phyloP scores from a whole-genome alignment of 768 basidiomycete genomes.

The Amanita polypyramis region DNA sequence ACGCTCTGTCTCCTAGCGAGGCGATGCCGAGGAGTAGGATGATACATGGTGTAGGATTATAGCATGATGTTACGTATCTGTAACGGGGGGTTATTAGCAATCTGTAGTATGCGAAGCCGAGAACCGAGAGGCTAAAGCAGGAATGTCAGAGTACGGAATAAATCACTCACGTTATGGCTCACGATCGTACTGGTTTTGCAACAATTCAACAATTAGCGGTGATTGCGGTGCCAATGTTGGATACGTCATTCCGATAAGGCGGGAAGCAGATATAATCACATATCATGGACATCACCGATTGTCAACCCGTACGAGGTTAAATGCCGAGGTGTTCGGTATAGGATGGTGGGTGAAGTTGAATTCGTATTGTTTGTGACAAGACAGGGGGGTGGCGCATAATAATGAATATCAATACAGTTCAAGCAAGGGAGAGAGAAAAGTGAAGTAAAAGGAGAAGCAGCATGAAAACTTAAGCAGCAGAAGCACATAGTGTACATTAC shows the following conservation, averaged over 20 bases:
- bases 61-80: slow-evolving; percentile 5
- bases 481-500: slow-evolving; percentile 3
- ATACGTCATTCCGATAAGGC: not conserved
- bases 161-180: slow-evolving; percentile 55
- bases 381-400: not conserved
- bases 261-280: not conserved
- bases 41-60: too few relatives aligned
- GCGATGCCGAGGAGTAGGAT: too few relatives aligned
- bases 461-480: not conserved
- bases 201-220: slow-evolving; percentile 2
- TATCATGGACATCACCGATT: too few relatives aligned
- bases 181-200: slow-evolving; percentile 41
- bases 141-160: not conserved
- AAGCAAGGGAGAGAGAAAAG: not conserved
- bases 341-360: not conserved
- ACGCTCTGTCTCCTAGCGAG: too few relatives aligned
- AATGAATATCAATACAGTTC: not conserved
- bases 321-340: too few relatives aligned
- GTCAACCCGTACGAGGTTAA: too few relatives aligned
- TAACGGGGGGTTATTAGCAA: not conserved
- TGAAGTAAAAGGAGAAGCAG: not conserved
- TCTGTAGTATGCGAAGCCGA: not conserved
- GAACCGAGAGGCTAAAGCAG: not conserved
- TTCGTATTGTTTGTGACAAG: not conserved
- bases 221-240: not conserved